These are phyloP conservation scores for Cytidiella melzeri DNA, from an alignment of 768 basidiomycete species.

Conservation along the genomic window DNA sequence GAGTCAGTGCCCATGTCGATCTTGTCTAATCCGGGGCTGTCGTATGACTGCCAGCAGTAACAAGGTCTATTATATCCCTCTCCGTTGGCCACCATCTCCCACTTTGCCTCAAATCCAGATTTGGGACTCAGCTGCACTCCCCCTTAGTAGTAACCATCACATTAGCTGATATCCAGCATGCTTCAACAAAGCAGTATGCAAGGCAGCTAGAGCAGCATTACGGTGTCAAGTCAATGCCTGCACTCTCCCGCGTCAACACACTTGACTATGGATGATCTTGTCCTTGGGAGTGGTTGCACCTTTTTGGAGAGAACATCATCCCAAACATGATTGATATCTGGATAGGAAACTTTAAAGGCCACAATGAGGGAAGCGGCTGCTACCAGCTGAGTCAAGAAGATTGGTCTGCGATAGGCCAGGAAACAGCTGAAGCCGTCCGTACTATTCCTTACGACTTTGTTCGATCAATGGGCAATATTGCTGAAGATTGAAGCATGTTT, in stretches of 20 bases:
- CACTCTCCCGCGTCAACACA: background rate
- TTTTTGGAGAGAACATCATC: slow-evolving; percentile 1
- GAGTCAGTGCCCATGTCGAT: background rate
- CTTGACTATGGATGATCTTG: background rate
- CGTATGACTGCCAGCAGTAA: background rate
- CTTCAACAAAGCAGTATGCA: background rate
- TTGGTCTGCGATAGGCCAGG: background rate
- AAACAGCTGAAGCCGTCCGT: background rate
- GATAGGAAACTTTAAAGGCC: background rate
- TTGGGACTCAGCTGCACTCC: no score
- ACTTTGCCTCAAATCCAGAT: no score
- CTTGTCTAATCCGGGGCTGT: background rate
- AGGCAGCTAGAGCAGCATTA: background rate
- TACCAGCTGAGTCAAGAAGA: background rate
- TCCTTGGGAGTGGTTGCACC: slow-evolving; percentile 2
- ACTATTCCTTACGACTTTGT: background rate
- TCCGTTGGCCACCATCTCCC: background rate
- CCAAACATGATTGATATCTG: background rate
- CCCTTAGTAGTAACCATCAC: no score
- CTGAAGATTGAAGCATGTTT: background rate
- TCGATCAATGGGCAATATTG: background rate
- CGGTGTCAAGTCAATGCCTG: background rate
- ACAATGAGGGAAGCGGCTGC: background rate
- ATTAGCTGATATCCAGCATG: no score
- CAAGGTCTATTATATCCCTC: background rate